phyloP scores from a whole-genome alignment of 1,284 basidiomycete genomes.

The Ceratobasidium sp. region DNA sequence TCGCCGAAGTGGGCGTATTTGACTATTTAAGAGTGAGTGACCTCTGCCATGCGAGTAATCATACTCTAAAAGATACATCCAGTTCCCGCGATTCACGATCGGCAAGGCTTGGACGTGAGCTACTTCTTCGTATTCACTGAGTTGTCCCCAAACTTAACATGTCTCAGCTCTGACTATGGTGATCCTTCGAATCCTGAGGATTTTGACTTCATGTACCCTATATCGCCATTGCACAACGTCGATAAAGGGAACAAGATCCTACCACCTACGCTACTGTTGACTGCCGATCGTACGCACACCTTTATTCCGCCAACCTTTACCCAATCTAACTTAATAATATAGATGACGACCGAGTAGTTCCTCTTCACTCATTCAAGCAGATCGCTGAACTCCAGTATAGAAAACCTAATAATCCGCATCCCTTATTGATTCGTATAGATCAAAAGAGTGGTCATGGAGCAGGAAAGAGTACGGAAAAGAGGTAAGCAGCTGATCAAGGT shows the following conservation, averaged over 20 bases:
- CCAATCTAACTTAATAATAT: slow-evolving; percentile 10
- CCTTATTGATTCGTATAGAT: slow-evolving; percentile 80
- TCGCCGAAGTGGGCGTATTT: slow-evolving; percentile 84
- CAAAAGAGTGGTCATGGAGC: slow-evolving; percentile 85
- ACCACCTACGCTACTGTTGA: slow-evolving; percentile 77
- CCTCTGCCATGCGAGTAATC: slow-evolving; percentile 44
- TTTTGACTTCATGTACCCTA: slow-evolving; percentile 84
- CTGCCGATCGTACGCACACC: slow-evolving; percentile 76
- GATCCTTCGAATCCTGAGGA: slow-evolving; percentile 78
- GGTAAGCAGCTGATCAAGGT: slow-evolving; percentile 58
- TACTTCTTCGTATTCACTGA: neutral
- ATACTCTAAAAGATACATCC: neutral
- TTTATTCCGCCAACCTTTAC: neutral
- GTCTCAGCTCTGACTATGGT: slow-evolving; percentile 77
- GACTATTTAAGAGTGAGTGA: slow-evolving; percentile 79
- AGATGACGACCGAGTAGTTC: slow-evolving; percentile 88
- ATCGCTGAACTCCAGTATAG: slow-evolving; percentile 79
- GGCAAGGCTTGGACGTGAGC: slow-evolving; percentile 76
- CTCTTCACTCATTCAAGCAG: slow-evolving; percentile 84
- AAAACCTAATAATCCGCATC: slow-evolving; percentile 73
- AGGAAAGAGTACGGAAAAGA: slow-evolving; percentile 81
- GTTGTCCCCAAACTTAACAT: neutral
- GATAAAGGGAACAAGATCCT: slow-evolving; percentile 67
- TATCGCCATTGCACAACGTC: slow-evolving; percentile 83
- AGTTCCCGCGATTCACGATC: slow-evolving; percentile 84